Base-by-base conservation (phyloP, 2,329 filamentous ascomycete species). In the Dactylellina sp. region DNA sequence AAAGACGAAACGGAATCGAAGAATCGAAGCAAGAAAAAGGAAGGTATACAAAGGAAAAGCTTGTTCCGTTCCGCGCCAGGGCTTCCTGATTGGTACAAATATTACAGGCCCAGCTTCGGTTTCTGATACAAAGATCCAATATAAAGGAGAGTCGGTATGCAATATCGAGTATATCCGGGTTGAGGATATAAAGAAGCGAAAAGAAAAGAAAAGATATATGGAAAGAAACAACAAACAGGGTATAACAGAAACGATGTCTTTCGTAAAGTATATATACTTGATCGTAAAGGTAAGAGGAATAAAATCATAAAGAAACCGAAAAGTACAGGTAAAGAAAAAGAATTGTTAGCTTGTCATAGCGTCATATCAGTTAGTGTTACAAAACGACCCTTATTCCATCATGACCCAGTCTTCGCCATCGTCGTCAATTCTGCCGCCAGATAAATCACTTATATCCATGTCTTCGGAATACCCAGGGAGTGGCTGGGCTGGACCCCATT, bases 401-500 rank as follows among this genome's bases (percentile, higher is more conserved):
- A 72, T 76, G 50, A 63, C 49, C 66, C 61, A 72, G 20, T 75
- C 71, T 39, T 70, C 64, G 24, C 49, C 66, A 49, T 72, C 60
- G 12, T 59, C 74, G 14, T 68, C 60, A 11, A 71, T 7, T 53
- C 55, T 70, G 12, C 57, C 55, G 28, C 40, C 47, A 14, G 71
- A 70, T 24, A 70, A 32, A 56, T 63, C 57, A 83, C 79, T 85
- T 77, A 85, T 84, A 80, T 89, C 88, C 81, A 88, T 86, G 86
- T 89, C 89, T 80, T 89, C 87, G 49, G 86, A 84, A 80, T 86
- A 84, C 77, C 84, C 84, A 22, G 82, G 83, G 62, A 88, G 82
- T 18, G 88, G 83, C 75, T 89, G 86, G 76, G 89, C 89, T 32
- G 94, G 94, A 2, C 95, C 95, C 91, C 93, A 99, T 80, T 92